A percentile compares a stretch with the other conserved stretches of the same genome.
Conservation (phyloP, 1,284 basidiomycete species). For the Sutorius eximius region DNA sequence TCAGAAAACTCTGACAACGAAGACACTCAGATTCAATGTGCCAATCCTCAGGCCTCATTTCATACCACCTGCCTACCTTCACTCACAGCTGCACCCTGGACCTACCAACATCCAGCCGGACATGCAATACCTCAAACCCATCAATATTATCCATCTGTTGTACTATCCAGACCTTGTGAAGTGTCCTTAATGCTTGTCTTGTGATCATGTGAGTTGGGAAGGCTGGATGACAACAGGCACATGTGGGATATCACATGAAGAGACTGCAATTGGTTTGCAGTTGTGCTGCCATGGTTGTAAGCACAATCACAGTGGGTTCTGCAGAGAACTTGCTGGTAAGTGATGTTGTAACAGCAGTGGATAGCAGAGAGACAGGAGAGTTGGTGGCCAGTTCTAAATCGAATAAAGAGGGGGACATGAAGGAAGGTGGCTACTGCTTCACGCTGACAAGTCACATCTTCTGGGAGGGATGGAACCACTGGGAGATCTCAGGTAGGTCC, state of each 20-base stretch:
- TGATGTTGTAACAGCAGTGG: neutral
- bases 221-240: slow-evolving; percentile 12
- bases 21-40: neutral
- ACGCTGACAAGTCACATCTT: neutral
- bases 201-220: neutral
- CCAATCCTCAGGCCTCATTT: slow-evolving; percentile 3
- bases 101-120: slow-evolving; percentile 2
- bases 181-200: slow-evolving; percentile 18
- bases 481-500: neutral
- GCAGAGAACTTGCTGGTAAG: neutral
- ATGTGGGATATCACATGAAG: neutral
- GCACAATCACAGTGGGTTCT: neutral
- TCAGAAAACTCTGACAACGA: neutral
- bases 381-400: too few species aligned
- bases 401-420: neutral
- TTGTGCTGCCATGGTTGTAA: neutral
- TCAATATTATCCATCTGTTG: slow-evolving; percentile 27
- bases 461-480: slow-evolving; percentile 1
- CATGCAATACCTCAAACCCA: slow-evolving; percentile 20
- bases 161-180: slow-evolving; percentile 15
- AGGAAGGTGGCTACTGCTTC: neutral
- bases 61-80: neutral
- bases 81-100: neutral
- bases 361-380: too few species aligned
- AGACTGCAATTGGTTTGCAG: neutral